Evolutionary conservation across 805 yeast genomes (phyloP).

Genomic region (Lipomyces mesembrius): DNA sequence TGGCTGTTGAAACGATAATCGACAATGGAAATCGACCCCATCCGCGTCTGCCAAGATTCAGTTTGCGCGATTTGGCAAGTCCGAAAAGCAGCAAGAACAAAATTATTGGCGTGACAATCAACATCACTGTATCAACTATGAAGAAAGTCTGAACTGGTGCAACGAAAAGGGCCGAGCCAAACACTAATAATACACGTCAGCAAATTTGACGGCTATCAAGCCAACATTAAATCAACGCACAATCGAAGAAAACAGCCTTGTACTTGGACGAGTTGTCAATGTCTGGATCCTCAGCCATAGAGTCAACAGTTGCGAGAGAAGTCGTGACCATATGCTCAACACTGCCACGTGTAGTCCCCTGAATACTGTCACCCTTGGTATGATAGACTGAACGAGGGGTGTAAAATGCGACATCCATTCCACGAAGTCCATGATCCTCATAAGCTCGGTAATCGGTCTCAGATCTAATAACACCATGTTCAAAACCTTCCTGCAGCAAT

Average conservation of each 20-base stretch:
- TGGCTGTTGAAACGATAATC: conserved; percentile 51
- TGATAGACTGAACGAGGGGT: conserved; percentile 85
- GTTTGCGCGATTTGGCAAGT: conserved; percentile 36
- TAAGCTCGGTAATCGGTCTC: conserved; percentile 88
- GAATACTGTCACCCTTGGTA: conserved; percentile 71
- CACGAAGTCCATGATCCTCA: conserved; percentile 67
- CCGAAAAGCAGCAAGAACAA: conserved; percentile 52
- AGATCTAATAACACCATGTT: conserved; percentile 68
- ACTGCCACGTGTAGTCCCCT: conserved; percentile 65
- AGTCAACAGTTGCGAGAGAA: conserved; percentile 62
- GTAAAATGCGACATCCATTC: conserved; percentile 87
- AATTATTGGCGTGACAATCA: conserved; percentile 61
- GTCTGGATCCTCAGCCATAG: conserved; percentile 52
- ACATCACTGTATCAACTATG: conserved; percentile 56
- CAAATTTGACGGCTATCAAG: no score
- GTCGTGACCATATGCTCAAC: conserved; percentile 84
- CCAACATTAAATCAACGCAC: conserved; percentile 15
- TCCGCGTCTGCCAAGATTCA: conserved; percentile 48
- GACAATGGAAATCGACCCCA: conserved; percentile 67
- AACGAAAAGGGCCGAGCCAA: conserved; percentile 34
- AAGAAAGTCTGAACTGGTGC: conserved; percentile 48
- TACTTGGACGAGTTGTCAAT: conserved; percentile 42
- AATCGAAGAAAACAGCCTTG: conserved; percentile 65
- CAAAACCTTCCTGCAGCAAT: conserved; percentile 82
- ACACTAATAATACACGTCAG: conserved; percentile 18